Evolutionary conservation across 129 eudicot genomes (phyloP), one percentile per base, ranked within the genome.

Genomic region (Tanacetum coccineum): DNA sequence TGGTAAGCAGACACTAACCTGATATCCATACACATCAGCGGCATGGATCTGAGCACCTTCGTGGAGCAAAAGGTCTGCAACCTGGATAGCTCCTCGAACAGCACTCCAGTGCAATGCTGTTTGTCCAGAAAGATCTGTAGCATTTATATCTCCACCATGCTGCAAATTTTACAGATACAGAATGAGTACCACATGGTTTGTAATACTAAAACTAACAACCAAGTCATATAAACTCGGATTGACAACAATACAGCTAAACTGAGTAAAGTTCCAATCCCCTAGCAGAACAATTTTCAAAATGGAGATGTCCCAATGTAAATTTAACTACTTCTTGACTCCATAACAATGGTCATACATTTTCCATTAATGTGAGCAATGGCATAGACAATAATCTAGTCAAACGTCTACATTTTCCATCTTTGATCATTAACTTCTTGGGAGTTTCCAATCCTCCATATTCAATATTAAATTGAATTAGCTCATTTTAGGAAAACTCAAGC

Each of bases 71-170:
- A n/a, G n/a, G n/a, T 93, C 98, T 39, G 96, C 91, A 72, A 89
- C 99, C 77, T 93, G 95, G 63, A 82, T 71, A 44, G 96, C 84
- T 64, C 99, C 99, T 69, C 96, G 81, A 25, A 93, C 99, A 14
- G 96, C 96, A 79, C 99, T 86, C 99, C 99, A 93, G 72, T 93
- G 99, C 68, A 93, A 74, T 62, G 99, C 99, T 6, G 99, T 93
- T 80, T 93, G 99, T 68, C 99, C 99, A 51, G 96, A 82, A 76
- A 86, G 92, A 82, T 93, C 99, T 18, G 84, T 79, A 11, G 99
- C 95, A 76, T 84, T 82, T 44, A 89, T 83, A 82, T 89, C 95
- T 62, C 96, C 96, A 58, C 99, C 99, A 64, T 86, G 96, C 99
- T 93, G 89, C 70, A 72, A 68, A 59, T 25, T 59, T 60, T 62